Conservation (phyloP, 768 basidiomycete species). For the Hirschioporus abietinus region DNA sequence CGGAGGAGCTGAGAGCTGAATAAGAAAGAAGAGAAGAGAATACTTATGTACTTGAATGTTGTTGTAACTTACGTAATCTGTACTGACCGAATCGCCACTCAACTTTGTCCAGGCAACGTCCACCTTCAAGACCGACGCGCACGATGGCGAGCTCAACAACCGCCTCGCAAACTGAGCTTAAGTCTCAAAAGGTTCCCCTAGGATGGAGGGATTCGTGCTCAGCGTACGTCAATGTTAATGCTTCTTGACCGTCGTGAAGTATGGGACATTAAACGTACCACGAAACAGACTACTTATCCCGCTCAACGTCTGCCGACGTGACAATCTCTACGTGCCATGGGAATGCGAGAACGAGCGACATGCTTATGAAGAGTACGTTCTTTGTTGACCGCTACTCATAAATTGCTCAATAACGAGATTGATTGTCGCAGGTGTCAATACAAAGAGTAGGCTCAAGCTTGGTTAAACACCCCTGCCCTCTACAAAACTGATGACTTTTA, state of each 20-base stretch:
- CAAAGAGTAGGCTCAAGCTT: slow-evolving; percentile 74
- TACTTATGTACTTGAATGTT: neutral
- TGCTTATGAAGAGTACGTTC: slow-evolving; percentile 74
- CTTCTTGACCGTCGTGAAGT: neutral
- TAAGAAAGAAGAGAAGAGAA: neutral
- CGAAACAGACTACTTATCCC: slow-evolving; percentile 71
- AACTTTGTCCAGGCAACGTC: neutral
- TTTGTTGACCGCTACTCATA: neutral
- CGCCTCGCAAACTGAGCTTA: slow-evolving; percentile 81
- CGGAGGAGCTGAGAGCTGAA: neutral
- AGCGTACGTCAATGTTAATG: slow-evolving; percentile 50
- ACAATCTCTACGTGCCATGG: slow-evolving; percentile 82
- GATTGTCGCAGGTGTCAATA: slow-evolving; percentile 72
- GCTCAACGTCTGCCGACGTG: slow-evolving; percentile 78
- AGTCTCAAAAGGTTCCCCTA: slow-evolving; percentile 66
- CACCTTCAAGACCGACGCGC: neutral
- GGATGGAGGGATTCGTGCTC: slow-evolving; percentile 90
- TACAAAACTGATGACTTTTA: slow-evolving; percentile 4
- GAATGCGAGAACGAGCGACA: slow-evolving; percentile 88
- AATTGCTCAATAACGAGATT: neutral
- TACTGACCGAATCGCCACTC: neutral
- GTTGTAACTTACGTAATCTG: neutral
- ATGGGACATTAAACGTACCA: slow-evolving; percentile 3
- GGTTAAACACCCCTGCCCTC: slow-evolving; percentile 5
- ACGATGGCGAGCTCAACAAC: slow-evolving; percentile 68